Base-by-base conservation (phyloP, 2,329 filamentous ascomycete species). In the Penicillium griseofulvum region DNA sequence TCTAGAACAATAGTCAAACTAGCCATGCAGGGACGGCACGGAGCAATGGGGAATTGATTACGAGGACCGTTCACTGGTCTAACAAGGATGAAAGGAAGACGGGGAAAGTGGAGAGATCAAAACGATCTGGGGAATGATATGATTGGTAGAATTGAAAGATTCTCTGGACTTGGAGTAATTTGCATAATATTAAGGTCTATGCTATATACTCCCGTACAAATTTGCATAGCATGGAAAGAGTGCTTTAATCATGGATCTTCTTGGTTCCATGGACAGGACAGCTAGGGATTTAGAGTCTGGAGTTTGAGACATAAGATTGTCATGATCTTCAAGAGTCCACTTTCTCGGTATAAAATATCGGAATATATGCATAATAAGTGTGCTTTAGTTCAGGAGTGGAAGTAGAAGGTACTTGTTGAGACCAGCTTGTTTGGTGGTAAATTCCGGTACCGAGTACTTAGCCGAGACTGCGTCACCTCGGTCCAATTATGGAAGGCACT, bases 11-110 rank as follows among this genome's bases (percentile, higher is more conserved):
- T 36, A n/a, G 41, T 24, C 49, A 24, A 34, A 44, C 19, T 28
- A 51, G 50, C 36, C 42, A 46, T 44, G 49, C 49, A 39, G 42
- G 42, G 50, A 53, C 50, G 51, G 51, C 43, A 53, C 51, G 52
- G 52, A 49, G 39, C 17, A 49, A 54, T 52, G 49, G 49, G 38
- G 28, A 11, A 12, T 31, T 31, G 11, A 4, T 34, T 4, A 36
- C 29, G 28, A 41, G 38, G 38, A 34, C 39, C 24, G 41, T 37
- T 50, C 37, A 26, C 39, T 17, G 19, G 12, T 3, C 8, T 36
- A 26, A 42, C 28, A 49, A 42, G 44, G 52, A 51, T 54, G 52
- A 54, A 54, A 16, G 47, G 41, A 51, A 54, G 39, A 41, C 7
- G 52, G 52, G 52, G 47, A 45, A 54, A 51, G 52, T 54, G 52